These are phyloP conservation scores for Apiotrichum mycotoxinovorans DNA, from an alignment of 1,284 basidiomycete genomes.

Conservation along the genomic window DNA sequence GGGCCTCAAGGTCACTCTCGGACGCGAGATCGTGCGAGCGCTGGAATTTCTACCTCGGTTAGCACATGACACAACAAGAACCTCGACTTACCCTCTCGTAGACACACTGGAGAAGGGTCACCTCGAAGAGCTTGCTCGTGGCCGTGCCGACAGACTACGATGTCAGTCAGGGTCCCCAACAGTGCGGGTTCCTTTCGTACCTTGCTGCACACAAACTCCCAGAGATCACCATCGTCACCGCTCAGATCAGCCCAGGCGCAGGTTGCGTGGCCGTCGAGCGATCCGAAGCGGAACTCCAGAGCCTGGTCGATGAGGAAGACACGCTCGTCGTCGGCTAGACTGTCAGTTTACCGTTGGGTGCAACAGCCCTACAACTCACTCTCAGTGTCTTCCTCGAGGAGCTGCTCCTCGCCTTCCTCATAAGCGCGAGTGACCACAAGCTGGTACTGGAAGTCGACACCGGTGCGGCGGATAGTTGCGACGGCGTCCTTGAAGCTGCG, in stretches of 20 bases:
- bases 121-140: constrained; percentile 82
- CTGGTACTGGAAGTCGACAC: constrained; percentile 85
- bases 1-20: constrained; percentile 68
- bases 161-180: constrained; percentile 57
- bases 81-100: constrained; percentile 67
- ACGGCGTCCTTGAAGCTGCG: constrained; percentile 90
- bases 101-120: constrained; percentile 89
- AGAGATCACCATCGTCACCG: constrained; percentile 49
- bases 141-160: constrained; percentile 63
- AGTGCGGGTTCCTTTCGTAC: constrained; percentile 20
- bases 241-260: constrained; percentile 84
- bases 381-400: constrained; percentile 92
- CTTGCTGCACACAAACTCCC: constrained; percentile 51
- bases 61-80: not conserved
- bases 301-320: constrained; percentile 86
- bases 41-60: constrained; percentile 64
- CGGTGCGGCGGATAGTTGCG: constrained; percentile 79
- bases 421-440: constrained; percentile 94
- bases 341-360: constrained; percentile 1
- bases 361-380: constrained; percentile 57
- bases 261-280: constrained; percentile 73
- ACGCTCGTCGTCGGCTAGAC: constrained; percentile 79
- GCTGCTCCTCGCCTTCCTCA: constrained; percentile 90
- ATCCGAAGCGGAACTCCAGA: constrained; percentile 73
- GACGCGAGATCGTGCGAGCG: constrained; percentile 64